Percentiles rank a stretch among this genome's conserved stretches.
These are phyloP conservation scores for Viola odorata DNA, from an alignment of 345 rosid genomes.

Conservation along the genomic window DNA sequence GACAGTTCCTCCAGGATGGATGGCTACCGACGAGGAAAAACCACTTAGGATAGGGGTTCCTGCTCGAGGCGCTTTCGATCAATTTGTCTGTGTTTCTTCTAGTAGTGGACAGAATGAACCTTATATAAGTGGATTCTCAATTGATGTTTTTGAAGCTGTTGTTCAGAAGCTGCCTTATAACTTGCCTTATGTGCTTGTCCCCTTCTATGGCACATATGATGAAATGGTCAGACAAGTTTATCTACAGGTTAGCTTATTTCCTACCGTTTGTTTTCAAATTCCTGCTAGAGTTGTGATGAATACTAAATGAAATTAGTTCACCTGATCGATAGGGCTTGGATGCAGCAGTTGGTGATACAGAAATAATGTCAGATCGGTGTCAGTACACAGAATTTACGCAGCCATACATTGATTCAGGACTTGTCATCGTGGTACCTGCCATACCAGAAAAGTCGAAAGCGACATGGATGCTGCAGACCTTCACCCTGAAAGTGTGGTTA, in stretches of 20 bases:
- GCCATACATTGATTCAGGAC: slow-evolving; percentile 30
- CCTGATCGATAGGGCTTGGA: slow-evolving; percentile 28
- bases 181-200: slow-evolving; percentile 19
- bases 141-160: slow-evolving; percentile 26
- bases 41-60: slow-evolving; percentile 30
- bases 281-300: too few species aligned
- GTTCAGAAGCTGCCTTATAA: slow-evolving; percentile 21
- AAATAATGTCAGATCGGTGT: slow-evolving; percentile 24
- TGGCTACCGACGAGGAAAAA: neutral
- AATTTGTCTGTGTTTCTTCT: slow-evolving; percentile 24
- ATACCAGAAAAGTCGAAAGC: slow-evolving; percentile 14
- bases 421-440: slow-evolving; percentile 23
- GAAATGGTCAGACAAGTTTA: slow-evolving; percentile 25
- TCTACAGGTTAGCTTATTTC: slow-evolving; percentile 14
- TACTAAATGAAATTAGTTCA: too few species aligned
- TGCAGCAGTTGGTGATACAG: slow-evolving; percentile 33
- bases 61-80: slow-evolving; percentile 22
- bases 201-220: slow-evolving; percentile 28
- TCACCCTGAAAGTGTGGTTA: slow-evolving; percentile 26
- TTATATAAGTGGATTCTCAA: slow-evolving; percentile 23
- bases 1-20: slow-evolving; percentile 23
- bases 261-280: too few species aligned
- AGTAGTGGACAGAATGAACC: slow-evolving; percentile 15
- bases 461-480: slow-evolving; percentile 25
- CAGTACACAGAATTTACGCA: slow-evolving; percentile 26